A percentile compares a stretch with the other conserved stretches of the same genome.
Evolutionary conservation across 345 rosid genomes (phyloP).

Genomic region (Nasturtium officinale): DNA sequence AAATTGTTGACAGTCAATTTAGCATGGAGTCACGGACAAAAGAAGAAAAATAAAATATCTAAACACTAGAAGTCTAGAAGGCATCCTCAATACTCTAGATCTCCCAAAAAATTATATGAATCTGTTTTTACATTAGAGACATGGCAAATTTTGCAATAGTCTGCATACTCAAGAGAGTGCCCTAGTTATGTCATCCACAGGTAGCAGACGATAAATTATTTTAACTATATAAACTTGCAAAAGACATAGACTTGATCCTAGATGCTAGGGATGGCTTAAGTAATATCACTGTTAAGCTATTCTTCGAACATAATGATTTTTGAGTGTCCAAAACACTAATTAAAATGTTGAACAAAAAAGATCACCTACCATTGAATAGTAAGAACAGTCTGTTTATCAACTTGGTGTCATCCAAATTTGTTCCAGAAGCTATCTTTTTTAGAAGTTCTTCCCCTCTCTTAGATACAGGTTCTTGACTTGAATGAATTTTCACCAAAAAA

Average conservation of each 20-base stretch:
- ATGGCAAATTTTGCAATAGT: constrained; percentile 23
- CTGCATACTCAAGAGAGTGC: constrained; percentile 20
- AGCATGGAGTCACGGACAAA: constrained; percentile 28
- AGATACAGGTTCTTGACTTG: constrained; percentile 83
- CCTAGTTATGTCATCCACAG: constrained; percentile 13
- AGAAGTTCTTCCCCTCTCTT: constrained; percentile 88
- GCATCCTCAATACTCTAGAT: constrained; percentile 10
- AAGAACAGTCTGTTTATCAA: constrained; percentile 69
- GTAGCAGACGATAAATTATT: constrained; percentile 9
- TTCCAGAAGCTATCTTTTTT: constrained; percentile 70
- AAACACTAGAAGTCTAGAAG: constrained; percentile 21
- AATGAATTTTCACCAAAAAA: constrained; percentile 44
- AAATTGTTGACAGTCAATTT: constrained; percentile 27
- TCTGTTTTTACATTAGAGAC: constrained; percentile 5
- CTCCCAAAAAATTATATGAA: neutral
- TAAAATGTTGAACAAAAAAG: constrained; percentile 6
- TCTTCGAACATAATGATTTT: constrained; percentile 8
- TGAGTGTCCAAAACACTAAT: constrained; percentile 4
- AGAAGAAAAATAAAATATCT: neutral
- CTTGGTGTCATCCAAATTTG: constrained; percentile 77
- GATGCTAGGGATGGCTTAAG: neutral
- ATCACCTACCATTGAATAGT: constrained; percentile 69
- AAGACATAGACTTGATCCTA: constrained; percentile 18
- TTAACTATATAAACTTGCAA: constrained; percentile 12
- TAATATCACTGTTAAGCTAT: constrained; percentile 9